Evolutionary conservation across 2,329 filamentous ascomycete species (phyloP), one percentile per base, ranked within the genome.

Genomic region (Rutstroemia sp.): DNA sequence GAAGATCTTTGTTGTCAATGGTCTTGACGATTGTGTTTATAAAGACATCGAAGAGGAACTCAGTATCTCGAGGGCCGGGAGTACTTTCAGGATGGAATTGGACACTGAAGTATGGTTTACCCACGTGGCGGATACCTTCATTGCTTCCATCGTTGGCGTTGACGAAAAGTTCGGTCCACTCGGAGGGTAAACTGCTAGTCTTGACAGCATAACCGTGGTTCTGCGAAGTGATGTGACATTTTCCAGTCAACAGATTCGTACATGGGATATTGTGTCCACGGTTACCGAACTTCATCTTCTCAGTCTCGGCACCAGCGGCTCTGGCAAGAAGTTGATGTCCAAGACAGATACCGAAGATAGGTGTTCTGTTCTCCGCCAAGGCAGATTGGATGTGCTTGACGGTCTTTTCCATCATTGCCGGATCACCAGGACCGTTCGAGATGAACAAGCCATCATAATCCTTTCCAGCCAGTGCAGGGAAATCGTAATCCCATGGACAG

Each of bases 211-310:
- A 99, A 72, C 94, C 94, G 73, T 99, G 94, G 73, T 99, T 99
- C 74, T 99, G 94, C 9, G 94, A 97, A 42, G 94, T 99, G 70
- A 99, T 99, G 75, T 99, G 92, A 73, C 94, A 99, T 75, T 91
- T 91, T 65, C 94, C 94, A 46, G 92, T 95, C 63, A 97, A 78
- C 81, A 96, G 82, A 75, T 88, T 96, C 10, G 92, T 97, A 78
- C 92, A 96, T 46, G 94, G 94, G 68, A 99, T 97, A 76, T 99
- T 99, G 78, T 95, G 90, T 45, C 92, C 94, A 68, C 94, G 89
- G 77, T 99, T 99, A 76, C 94, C 94, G 68, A 96, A 99, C 80
- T 97, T 97, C 90, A 99, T 95, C 80, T 99, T 99, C 68, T 81
- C 74, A 0, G 94, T 97, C 48, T 79, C 79, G 48, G 92, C 92